These are phyloP conservation scores for Vicia faba DNA, from an alignment of 306 rosid genomes.

Conservation along the genomic window DNA sequence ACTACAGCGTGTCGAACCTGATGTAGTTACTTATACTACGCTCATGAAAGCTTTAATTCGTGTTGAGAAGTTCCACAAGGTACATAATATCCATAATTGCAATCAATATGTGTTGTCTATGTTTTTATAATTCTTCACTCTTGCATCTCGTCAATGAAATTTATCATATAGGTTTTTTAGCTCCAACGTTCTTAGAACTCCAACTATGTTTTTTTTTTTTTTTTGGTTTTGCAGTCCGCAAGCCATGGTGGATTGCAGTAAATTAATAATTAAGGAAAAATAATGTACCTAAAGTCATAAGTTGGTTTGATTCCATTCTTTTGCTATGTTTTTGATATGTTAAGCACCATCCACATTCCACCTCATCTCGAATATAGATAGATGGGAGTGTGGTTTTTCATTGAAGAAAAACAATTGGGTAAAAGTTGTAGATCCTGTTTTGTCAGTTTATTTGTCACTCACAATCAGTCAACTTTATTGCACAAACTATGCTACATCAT, in stretches of 20 bases:
- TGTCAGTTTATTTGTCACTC: constrained; percentile 14
- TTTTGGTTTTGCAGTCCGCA: too few relatives aligned
- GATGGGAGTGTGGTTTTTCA: too few relatives aligned
- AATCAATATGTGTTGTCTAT: background rate
- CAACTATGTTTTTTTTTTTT: background rate
- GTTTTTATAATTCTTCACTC: constrained; percentile 13
- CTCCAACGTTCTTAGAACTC: background rate
- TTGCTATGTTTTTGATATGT: background rate
- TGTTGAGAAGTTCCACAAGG: constrained; percentile 77
- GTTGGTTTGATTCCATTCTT: constrained; percentile 6
- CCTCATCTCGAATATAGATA: constrained; percentile 1
- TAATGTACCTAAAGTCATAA: constrained; percentile 2
- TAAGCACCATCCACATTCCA: constrained; percentile 2
- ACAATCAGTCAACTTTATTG: constrained; percentile 23
- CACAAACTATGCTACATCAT: constrained; percentile 29
- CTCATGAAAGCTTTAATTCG: constrained; percentile 91
- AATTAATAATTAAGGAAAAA: constrained; percentile 17
- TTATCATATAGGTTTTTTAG: constrained; percentile 17
- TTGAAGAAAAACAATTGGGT: constrained; percentile 18
- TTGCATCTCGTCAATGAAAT: constrained; percentile 3
- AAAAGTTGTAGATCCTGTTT: background rate
- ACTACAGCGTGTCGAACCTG: constrained; percentile 81
- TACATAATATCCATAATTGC: constrained; percentile 26
- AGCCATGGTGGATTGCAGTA: too few relatives aligned
- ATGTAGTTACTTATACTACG: constrained; percentile 93